A percentile compares a stretch with the other conserved stretches of the same genome.
Evolutionary conservation across 306 rosid genomes (phyloP).

Genomic region (Begonia fuchsioides): DNA sequence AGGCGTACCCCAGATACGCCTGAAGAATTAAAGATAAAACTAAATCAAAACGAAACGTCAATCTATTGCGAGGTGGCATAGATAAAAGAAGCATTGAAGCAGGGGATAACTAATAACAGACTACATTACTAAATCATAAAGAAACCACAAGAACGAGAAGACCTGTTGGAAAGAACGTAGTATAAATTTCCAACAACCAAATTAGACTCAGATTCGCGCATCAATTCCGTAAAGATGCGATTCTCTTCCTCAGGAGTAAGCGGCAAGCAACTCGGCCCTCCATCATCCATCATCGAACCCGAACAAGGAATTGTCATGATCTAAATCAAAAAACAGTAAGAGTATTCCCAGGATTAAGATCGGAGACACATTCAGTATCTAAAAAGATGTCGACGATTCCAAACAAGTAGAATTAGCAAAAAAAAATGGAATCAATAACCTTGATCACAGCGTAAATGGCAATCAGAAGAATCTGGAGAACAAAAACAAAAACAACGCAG

Average conservation of each 20-base stretch:
- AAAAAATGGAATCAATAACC: too few relatives aligned
- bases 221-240: conserved; percentile 50
- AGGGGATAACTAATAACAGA: too few relatives aligned
- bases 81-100: too few relatives aligned
- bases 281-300: conserved; percentile 52
- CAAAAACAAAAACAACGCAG: neutral
- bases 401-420: neutral
- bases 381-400: neutral
- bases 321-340: neutral
- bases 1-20: too few relatives aligned
- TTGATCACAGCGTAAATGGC: too few relatives aligned
- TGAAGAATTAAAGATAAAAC: too few relatives aligned
- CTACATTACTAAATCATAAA: neutral
- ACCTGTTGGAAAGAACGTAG: conserved; percentile 67
- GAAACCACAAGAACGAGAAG: too few relatives aligned
- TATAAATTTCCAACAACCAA: conserved; percentile 68
- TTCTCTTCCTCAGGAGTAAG: conserved; percentile 71
- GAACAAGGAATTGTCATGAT: too few relatives aligned
- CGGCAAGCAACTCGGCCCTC: conserved; percentile 46
- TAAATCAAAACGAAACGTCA: too few relatives aligned
- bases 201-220: conserved; percentile 53
- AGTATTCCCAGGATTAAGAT: too few relatives aligned
- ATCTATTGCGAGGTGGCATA: too few relatives aligned
- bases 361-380: neutral
- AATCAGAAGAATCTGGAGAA: neutral